Conservation (phyloP, 2,329 filamentous ascomycete genomes). For the Pyrenophora graminea region DNA sequence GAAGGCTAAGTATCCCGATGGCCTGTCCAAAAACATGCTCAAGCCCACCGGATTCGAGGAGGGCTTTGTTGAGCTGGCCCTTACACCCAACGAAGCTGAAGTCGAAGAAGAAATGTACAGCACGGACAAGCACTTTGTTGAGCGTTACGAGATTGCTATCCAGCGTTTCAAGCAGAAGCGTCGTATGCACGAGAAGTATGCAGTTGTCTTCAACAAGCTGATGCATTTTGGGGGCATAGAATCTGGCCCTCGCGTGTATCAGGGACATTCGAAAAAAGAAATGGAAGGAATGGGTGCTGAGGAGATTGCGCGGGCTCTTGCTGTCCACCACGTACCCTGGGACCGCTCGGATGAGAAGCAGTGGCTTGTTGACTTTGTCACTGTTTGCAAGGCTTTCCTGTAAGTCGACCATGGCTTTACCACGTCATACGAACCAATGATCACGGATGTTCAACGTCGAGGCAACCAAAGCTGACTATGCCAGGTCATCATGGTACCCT, state of each 20-base stretch:
- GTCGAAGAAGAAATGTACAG: constrained; percentile 73
- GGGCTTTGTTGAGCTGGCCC: constrained; percentile 76
- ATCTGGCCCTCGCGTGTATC: constrained; percentile 64
- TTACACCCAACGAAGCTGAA: constrained; percentile 70
- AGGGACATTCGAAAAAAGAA: constrained; percentile 63
- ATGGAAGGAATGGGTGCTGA: constrained; percentile 65
- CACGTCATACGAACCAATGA: no score
- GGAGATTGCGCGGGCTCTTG: constrained; percentile 67
- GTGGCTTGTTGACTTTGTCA: constrained; percentile 81
- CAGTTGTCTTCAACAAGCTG: constrained; percentile 75
- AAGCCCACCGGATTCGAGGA: constrained; percentile 61
- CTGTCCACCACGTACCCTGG: constrained; percentile 63
- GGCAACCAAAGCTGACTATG: constrained; percentile 30
- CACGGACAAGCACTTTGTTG: constrained; percentile 52
- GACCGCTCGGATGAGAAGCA: constrained; percentile 55
- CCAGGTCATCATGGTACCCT: constrained; percentile 58
- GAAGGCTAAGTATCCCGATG: constrained; percentile 37
- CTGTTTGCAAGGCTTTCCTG: constrained; percentile 78
- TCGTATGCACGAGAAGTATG: constrained; percentile 68
- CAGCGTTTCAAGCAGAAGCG: constrained; percentile 78
- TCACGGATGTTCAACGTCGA: neutral
- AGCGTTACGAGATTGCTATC: constrained; percentile 83
- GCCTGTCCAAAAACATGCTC: constrained; percentile 49
- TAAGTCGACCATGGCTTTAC: constrained; percentile 50
- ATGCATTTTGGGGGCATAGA: constrained; percentile 83